A percentile compares a stretch with the other conserved stretches of the same genome.
These are phyloP conservation scores for Cyclotella kingstonii DNA, from an alignment of 108 stramenopile genomes.

Conservation along the genomic window DNA sequence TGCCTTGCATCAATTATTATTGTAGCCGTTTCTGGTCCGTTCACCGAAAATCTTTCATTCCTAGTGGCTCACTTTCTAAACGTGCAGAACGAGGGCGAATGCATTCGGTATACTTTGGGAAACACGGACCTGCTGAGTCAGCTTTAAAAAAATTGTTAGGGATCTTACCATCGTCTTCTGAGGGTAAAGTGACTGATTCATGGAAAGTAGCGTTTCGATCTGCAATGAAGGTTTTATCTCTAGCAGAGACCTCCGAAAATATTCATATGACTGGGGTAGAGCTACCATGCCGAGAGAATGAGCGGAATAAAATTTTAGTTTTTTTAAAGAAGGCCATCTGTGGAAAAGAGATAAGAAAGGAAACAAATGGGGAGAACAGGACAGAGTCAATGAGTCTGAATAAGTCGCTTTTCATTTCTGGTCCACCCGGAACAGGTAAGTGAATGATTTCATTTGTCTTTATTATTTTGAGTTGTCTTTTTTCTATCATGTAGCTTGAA, in stretches of 20 bases:
- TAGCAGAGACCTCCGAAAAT: conserved; percentile 73
- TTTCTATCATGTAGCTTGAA: neutral
- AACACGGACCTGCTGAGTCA: conserved; percentile 29
- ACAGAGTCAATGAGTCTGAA: conserved; percentile 14
- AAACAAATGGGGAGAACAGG: conserved; percentile 2
- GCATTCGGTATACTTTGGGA: conserved; percentile 37
- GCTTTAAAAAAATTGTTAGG: conserved; percentile 33
- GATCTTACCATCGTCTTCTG: neutral
- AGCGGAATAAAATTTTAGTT: conserved; percentile 51
- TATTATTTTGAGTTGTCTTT: neutral
- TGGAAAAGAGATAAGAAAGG: conserved; percentile 22
- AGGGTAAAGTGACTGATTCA: conserved; percentile 1
- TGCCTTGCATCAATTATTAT: conserved; percentile 56
- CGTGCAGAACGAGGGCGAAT: conserved; percentile 46
- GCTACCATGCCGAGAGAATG: conserved; percentile 65
- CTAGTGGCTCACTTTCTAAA: conserved; percentile 57
- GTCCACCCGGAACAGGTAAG: conserved; percentile 78
- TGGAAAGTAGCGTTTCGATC: conserved; percentile 58
- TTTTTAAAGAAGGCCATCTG: conserved; percentile 65
- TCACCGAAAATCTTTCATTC: conserved; percentile 65
- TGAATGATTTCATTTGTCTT: neutral
- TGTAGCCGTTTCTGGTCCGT: conserved; percentile 78
- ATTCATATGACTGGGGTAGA: conserved; percentile 45
- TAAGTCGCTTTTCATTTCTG: conserved; percentile 73
- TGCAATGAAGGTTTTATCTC: conserved; percentile 62